Evolutionary conservation across 345 rosid genomes (phyloP).

Genomic region (Brassica cretica): DNA sequence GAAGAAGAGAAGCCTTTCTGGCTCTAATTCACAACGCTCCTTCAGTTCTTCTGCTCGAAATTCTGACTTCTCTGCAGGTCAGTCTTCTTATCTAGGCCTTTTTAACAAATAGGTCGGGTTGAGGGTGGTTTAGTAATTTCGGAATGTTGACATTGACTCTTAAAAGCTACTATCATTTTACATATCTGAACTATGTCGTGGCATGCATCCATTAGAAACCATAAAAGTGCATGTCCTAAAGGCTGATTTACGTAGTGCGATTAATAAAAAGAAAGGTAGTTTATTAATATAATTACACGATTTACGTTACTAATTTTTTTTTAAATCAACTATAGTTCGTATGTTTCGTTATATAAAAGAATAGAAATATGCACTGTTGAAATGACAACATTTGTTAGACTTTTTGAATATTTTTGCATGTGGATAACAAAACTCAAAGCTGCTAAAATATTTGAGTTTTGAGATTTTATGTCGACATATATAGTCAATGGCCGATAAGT

Average conservation of each 20-base stretch:
- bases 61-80: constrained; percentile 65
- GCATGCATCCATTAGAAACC: constrained; percentile 36
- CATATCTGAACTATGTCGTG: constrained; percentile 35
- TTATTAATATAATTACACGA: not conserved
- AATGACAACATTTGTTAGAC: constrained; percentile 4
- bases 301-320: not conserved
- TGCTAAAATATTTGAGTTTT: constrained; percentile 14
- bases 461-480: constrained; percentile 22
- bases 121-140: constrained; percentile 15
- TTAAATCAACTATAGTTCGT: not conserved
- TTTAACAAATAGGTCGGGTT: constrained; percentile 29
- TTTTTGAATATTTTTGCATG: constrained; percentile 18
- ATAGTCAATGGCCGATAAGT: constrained; percentile 38
- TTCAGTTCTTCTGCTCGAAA: constrained; percentile 51
- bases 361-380: not conserved
- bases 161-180: constrained; percentile 21
- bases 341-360: not conserved
- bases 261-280: constrained; percentile 29
- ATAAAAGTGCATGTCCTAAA: constrained; percentile 32
- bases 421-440: constrained; percentile 33
- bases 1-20: constrained; percentile 45
- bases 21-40: constrained; percentile 43
- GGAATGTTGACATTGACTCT: constrained; percentile 19
- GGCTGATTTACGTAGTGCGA: constrained; percentile 33
- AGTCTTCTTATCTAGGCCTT: constrained; percentile 21